Percentiles rank a stretch among this genome's conserved stretches.
Conservation (phyloP, 345 rosid genomes). For the Euclidium syriacum region DNA sequence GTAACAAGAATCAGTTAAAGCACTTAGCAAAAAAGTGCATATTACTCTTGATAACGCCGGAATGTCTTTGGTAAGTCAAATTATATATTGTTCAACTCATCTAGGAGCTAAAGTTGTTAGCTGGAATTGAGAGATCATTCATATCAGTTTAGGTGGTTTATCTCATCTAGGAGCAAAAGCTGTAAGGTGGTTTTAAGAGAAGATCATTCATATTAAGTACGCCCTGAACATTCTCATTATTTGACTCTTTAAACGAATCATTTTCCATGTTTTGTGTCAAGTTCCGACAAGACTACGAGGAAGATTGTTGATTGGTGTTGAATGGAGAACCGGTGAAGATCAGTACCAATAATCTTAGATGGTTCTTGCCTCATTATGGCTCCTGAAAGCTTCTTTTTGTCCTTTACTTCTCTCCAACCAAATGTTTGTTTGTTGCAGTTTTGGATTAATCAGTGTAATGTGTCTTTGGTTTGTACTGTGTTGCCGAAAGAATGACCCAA, state of each 20-base stretch:
- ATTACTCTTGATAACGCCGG: neutral
- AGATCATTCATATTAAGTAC: neutral
- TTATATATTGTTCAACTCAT: neutral
- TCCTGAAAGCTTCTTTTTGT: slow-evolving; percentile 1
- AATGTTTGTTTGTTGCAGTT: neutral
- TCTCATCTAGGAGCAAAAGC: no score
- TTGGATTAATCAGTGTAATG: neutral
- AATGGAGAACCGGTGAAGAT: neutral
- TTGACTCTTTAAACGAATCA: neutral
- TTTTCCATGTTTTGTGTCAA: slow-evolving; percentile 4
- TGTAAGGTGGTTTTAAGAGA: no score
- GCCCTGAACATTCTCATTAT: neutral
- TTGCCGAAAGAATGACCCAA: no score
- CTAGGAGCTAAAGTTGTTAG: neutral
- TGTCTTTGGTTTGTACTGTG: no score
- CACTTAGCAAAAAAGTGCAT: neutral
- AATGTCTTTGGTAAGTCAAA: neutral
- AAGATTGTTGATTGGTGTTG: neutral
- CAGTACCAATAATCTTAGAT: neutral
- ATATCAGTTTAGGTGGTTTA: no score
- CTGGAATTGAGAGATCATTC: no score
- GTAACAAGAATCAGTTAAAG: slow-evolving; percentile 27
- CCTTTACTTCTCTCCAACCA: neutral
- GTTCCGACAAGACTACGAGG: neutral
- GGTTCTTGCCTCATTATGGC: neutral